A percentile compares a stretch with the other conserved stretches of the same genome.
Conservation (phyloP, 2,329 filamentous ascomycete genomes). For the Xylaria sp. region DNA sequence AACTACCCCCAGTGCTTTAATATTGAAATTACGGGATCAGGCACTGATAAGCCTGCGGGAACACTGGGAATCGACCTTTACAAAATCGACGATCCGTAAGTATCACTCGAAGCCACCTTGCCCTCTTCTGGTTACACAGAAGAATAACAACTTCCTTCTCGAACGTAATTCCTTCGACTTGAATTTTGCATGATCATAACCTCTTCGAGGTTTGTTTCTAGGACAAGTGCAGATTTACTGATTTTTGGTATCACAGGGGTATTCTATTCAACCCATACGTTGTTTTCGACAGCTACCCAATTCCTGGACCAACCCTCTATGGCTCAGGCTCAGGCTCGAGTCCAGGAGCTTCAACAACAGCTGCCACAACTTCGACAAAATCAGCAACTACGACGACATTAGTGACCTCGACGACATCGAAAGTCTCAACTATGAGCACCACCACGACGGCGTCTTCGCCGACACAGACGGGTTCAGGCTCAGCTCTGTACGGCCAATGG, state of each 20-base stretch:
- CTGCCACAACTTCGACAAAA: conserved; percentile 11
- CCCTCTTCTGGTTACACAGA: neutral
- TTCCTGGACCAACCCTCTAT: conserved; percentile 42
- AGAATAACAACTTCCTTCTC: neutral
- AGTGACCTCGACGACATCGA: conserved; percentile 13
- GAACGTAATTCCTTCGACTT: neutral
- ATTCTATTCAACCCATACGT: conserved; percentile 67
- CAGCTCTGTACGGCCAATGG: conserved; percentile 29
- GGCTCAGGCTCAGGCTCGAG: conserved; percentile 18
- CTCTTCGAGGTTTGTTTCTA: neutral
- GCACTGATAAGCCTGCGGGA: conserved; percentile 56
- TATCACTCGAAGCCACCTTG: neutral
- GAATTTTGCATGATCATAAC: neutral
- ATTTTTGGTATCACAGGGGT: conserved; percentile 47
- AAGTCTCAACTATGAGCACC: conserved; percentile 19
- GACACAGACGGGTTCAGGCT: conserved; percentile 5
- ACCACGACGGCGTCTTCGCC: conserved; percentile 19
- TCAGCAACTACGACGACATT: conserved; percentile 8
- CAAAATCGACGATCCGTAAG: conserved; percentile 58
- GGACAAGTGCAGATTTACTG: neutral
- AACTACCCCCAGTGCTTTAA: conserved; percentile 66
- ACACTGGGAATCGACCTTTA: conserved; percentile 64
- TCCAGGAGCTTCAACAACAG: conserved; percentile 16
- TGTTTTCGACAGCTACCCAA: conserved; percentile 38
- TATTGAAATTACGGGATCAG: conserved; percentile 63